Evolutionary conservation across 192 early-diverging fungal species (phyloP).

Genomic region (Coemansia erecta): DNA sequence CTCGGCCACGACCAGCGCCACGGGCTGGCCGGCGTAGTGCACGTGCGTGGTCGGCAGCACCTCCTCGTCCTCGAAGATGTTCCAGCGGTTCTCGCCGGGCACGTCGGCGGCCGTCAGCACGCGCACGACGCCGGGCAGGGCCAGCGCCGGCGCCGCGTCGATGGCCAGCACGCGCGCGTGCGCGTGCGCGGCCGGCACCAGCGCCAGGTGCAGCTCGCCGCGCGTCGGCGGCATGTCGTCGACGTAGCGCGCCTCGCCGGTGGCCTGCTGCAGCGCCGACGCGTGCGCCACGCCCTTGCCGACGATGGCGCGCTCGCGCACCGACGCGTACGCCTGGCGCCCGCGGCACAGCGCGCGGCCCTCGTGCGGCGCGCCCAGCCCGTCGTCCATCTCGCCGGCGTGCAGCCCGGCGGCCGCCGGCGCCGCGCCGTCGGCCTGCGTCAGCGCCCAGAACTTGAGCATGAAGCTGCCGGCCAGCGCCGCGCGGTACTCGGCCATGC

Average conservation of each 20-base stretch:
- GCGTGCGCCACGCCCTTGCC: slow-evolving; percentile 70
- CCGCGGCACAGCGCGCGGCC: slow-evolving; percentile 21
- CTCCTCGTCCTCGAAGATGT: slow-evolving; percentile 71
- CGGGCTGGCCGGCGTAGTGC: slow-evolving; percentile 67
- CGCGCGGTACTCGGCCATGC: slow-evolving; percentile 68
- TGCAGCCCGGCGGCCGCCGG: slow-evolving; percentile 7
- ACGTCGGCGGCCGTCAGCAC: slow-evolving; percentile 71
- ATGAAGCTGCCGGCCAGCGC: slow-evolving; percentile 61
- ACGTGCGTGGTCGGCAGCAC: slow-evolving; percentile 73
- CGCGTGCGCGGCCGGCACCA: slow-evolving; percentile 65
- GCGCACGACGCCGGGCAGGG: slow-evolving; percentile 60
- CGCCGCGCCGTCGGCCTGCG: slow-evolving; percentile 12
- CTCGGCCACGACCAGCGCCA: slow-evolving; percentile 79
- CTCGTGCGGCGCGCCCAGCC: neutral
- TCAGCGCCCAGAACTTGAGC: slow-evolving; percentile 64
- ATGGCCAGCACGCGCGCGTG: slow-evolving; percentile 68
- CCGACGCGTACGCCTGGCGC: slow-evolving; percentile 53
- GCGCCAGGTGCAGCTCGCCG: slow-evolving; percentile 66
- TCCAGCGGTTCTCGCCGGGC: slow-evolving; percentile 60
- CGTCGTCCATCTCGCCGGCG: slow-evolving; percentile 21
- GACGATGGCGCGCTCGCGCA: slow-evolving; percentile 49
- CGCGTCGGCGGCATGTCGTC: slow-evolving; percentile 76
- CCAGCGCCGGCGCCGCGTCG: slow-evolving; percentile 61
- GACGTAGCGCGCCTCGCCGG: slow-evolving; percentile 78
- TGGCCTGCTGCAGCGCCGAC: slow-evolving; percentile 78